A percentile compares a stretch with the other conserved stretches of the same genome.
These are phyloP conservation scores for Lichtheimia ramosa DNA, from an alignment of 371 early-diverging fungal genomes.

Conservation along the genomic window DNA sequence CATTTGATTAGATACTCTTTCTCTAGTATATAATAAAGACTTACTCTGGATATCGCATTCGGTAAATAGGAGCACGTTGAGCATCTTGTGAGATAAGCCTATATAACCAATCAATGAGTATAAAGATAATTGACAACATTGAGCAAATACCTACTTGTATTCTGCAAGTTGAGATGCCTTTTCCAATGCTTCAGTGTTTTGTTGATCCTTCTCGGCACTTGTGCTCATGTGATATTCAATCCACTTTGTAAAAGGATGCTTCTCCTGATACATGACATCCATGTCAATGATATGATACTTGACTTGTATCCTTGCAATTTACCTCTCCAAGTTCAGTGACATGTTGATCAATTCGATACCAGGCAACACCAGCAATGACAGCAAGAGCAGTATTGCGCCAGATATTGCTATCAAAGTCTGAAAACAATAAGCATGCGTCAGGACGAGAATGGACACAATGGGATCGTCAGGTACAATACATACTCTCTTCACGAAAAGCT, in stretches of 20 bases:
- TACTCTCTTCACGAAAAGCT: constrained; percentile 26
- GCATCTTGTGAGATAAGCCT: constrained; percentile 46
- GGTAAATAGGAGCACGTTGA: constrained; percentile 45
- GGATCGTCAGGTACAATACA: constrained; percentile 3
- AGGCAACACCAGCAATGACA: constrained; percentile 38
- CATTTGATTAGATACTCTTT: not conserved
- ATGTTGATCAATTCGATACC: constrained; percentile 37
- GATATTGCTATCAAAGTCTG: constrained; percentile 25
- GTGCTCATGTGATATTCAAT: constrained; percentile 48
- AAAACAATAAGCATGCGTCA: not conserved
- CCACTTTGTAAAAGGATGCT: constrained; percentile 50
- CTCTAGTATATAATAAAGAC: not conserved
- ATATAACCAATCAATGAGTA: not conserved
- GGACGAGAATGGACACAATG: constrained; percentile 1
- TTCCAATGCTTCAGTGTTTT: constrained; percentile 25
- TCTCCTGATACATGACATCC: constrained; percentile 25
- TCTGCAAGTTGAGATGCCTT: constrained; percentile 36
- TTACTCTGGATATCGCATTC: constrained; percentile 54
- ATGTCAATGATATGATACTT: not conserved
- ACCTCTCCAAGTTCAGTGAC: constrained; percentile 23
- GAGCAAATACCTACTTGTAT: constrained; percentile 29
- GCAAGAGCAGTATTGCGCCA: constrained; percentile 47
- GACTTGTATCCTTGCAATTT: not conserved
- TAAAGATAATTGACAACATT: not conserved
- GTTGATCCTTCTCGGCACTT: constrained; percentile 29